phyloP scores from a whole-genome alignment of 148 eudicot species.

The Chenopodium album region DNA sequence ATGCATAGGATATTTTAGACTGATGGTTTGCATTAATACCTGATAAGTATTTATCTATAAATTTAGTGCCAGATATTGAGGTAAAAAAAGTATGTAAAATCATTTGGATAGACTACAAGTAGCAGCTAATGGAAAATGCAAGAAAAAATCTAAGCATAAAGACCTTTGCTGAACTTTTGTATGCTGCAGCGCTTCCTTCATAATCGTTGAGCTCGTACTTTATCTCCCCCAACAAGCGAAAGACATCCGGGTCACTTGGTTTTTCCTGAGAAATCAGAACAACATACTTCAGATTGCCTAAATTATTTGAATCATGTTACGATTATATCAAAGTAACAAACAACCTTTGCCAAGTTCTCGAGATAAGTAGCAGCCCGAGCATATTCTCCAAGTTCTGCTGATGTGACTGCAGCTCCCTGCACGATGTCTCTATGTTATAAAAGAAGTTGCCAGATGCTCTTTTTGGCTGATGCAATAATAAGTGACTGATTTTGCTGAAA shows the following conservation, averaged over 20 bases:
- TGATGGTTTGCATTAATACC: not conserved
- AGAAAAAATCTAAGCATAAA: conserved; percentile 20
- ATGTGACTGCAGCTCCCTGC: conserved; percentile 87
- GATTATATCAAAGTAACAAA: conserved; percentile 8
- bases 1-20: not conserved
- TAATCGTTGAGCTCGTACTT: conserved; percentile 86
- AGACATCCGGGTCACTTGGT: conserved; percentile 77
- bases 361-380: conserved; percentile 65
- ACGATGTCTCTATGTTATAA: conserved; percentile 21
- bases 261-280: conserved; percentile 52
- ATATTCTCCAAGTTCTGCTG: conserved; percentile 75
- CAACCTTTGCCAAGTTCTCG: conserved; percentile 80
- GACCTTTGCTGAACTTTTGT: conserved; percentile 71
- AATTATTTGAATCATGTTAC: conserved; percentile 13
- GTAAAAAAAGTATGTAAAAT: not conserved
- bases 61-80: not conserved
- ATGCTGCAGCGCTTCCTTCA: conserved; percentile 83
- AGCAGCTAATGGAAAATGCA: conserved; percentile 4
- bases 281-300: conserved; percentile 16
- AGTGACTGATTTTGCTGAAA: conserved; percentile 3
- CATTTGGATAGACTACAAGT: not conserved
- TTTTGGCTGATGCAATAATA: not conserved
- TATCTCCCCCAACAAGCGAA: conserved; percentile 89
- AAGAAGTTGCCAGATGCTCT: not conserved
- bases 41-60: not conserved